Conservation (phyloP, 306 rosid species). For the Vigna radiata region DNA sequence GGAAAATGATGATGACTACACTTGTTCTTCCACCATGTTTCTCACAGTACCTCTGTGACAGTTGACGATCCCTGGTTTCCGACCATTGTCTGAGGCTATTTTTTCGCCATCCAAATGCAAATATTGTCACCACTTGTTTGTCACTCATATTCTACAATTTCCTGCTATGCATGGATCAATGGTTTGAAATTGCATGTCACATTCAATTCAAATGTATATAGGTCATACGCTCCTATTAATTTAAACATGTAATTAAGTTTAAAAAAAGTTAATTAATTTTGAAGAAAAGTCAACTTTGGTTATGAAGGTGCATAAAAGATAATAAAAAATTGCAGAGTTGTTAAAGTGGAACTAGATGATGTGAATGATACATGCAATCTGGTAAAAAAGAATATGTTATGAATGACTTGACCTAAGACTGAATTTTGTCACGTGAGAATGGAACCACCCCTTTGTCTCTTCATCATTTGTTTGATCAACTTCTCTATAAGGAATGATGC, state of each 20-base stretch:
- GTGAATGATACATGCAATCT: not conserved
- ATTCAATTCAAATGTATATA: too few relatives aligned
- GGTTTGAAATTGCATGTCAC: too few relatives aligned
- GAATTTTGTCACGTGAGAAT: not conserved
- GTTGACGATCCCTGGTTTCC: slow-evolving; percentile 24
- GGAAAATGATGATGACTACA: slow-evolving; percentile 5
- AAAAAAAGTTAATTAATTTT: too few relatives aligned
- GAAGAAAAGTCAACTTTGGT: too few relatives aligned
- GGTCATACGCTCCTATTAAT: too few relatives aligned
- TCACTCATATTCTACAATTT: not conserved
- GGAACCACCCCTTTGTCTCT: not conserved
- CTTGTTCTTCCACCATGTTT: slow-evolving; percentile 4
- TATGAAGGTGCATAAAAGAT: too few relatives aligned
- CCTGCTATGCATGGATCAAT: not conserved
- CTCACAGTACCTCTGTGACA: slow-evolving; percentile 1
- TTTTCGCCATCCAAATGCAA: slow-evolving; percentile 2
- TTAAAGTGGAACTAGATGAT: too few relatives aligned
- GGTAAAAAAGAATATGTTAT: not conserved
- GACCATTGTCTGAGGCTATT: slow-evolving; percentile 27
- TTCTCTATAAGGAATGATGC: not conserved
- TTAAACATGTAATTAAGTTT: too few relatives aligned
- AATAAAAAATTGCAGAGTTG: too few relatives aligned
- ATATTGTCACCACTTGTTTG: slow-evolving; percentile 43
- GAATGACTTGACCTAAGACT: not conserved
- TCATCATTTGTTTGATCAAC: not conserved